Conservation (phyloP, 2,329 filamentous ascomycete genomes). For the Monosporascus ibericus region DNA sequence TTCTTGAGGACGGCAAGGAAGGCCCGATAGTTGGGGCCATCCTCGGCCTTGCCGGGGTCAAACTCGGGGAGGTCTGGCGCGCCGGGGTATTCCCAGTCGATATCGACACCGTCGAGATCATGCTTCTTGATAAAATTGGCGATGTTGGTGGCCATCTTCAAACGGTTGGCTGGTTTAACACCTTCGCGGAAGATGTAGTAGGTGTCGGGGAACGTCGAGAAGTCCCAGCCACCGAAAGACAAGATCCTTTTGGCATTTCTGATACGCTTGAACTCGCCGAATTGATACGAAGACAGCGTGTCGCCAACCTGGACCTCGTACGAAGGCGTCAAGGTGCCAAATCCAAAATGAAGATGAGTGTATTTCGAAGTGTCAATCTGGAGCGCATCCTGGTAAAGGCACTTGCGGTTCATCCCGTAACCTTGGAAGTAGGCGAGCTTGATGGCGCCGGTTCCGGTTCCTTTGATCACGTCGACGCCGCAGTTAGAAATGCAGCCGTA, state of each 20-base stretch:
- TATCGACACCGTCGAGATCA: too few relatives aligned
- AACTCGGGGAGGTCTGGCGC: conserved; percentile 18
- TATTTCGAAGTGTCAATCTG: too few relatives aligned
- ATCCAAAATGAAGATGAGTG: too few relatives aligned
- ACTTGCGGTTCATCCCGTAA: too few relatives aligned
- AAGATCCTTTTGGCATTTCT: conserved; percentile 29
- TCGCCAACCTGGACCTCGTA: conserved; percentile 18
- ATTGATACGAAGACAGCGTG: conserved; percentile 15
- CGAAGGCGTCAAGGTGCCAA: too few relatives aligned
- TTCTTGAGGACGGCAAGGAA: conserved; percentile 9
- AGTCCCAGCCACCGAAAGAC: conserved; percentile 38
- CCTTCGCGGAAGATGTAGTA: conserved; percentile 30
- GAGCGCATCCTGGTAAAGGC: too few relatives aligned
- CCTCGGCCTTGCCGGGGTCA: too few relatives aligned
- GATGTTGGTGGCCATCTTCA: conserved; percentile 8
- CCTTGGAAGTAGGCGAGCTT: conserved; percentile 25
- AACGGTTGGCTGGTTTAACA: too few relatives aligned
- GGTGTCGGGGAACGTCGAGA: conserved; percentile 28
- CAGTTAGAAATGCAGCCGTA: conserved; percentile 35
- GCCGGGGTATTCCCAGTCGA: too few relatives aligned
- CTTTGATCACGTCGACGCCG: conserved; percentile 28
- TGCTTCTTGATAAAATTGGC: conserved; percentile 15
- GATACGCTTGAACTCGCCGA: conserved; percentile 21
- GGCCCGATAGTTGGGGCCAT: too few relatives aligned
- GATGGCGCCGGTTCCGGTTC: conserved; percentile 11